These are phyloP conservation scores for Aspergillus awamori DNA, from an alignment of 2,329 filamentous ascomycete genomes.

Conservation along the genomic window DNA sequence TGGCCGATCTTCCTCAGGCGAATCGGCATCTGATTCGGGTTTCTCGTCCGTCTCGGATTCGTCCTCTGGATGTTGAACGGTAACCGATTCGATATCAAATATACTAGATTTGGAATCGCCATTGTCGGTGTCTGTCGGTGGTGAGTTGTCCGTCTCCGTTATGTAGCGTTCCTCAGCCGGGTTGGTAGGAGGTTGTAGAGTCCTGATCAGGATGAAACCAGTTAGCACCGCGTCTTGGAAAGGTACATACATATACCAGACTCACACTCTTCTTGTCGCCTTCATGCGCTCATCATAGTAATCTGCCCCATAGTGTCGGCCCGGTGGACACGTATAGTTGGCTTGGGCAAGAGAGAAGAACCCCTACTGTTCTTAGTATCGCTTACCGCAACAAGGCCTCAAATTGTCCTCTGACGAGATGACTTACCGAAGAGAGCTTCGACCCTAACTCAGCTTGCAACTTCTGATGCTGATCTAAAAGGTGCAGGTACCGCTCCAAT, in stretches of 20 bases:
- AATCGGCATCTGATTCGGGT: background rate
- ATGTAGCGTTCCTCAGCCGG: background rate
- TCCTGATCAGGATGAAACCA: constrained; percentile 10
- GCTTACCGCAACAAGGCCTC: background rate
- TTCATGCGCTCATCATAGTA: constrained; percentile 57
- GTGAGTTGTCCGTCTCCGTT: background rate
- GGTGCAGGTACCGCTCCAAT: constrained; percentile 47
- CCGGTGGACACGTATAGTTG: constrained; percentile 50
- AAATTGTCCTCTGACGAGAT: background rate
- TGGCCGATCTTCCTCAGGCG: background rate
- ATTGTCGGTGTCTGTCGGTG: constrained; percentile 10
- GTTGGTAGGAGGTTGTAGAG: constrained; percentile 14
- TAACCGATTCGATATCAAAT: constrained; percentile 16
- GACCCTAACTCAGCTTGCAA: constrained; percentile 43
- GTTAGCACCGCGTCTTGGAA: constrained; percentile 7
- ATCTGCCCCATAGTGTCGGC: constrained; percentile 51
- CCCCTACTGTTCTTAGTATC: constrained; percentile 38
- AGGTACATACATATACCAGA: background rate
- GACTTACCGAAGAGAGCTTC: constrained; percentile 43
- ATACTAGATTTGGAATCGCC: constrained; percentile 3
- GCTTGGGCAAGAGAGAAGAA: constrained; percentile 53
- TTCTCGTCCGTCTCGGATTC: constrained; percentile 9
- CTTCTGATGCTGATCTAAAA: constrained; percentile 48
- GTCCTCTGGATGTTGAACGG: constrained; percentile 11
- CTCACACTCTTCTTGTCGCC: constrained; percentile 46